Conservation (phyloP, 306 rosid species). For the Dalbergia oliveri region DNA sequence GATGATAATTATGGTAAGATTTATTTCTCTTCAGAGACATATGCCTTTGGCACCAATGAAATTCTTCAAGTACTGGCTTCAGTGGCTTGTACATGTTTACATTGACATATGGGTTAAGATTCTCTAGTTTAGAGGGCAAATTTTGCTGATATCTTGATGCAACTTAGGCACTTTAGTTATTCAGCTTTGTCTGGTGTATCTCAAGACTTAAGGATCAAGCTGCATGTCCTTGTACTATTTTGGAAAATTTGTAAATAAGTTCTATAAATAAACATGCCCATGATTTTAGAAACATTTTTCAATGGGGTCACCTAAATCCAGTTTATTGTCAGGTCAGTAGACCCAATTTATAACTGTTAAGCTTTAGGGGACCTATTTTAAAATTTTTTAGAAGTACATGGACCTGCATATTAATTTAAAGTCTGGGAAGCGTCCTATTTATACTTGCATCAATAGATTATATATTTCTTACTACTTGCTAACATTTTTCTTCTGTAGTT, state of each 20-base stretch:
- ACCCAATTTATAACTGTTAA: constrained; percentile 7
- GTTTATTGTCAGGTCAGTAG: constrained; percentile 13
- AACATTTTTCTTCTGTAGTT: constrained; percentile 25
- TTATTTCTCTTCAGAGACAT: constrained; percentile 3
- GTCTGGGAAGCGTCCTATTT: constrained; percentile 25
- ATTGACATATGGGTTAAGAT: not conserved
- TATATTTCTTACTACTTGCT: constrained; percentile 24
- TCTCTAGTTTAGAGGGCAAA: not conserved
- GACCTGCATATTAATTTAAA: constrained; percentile 18
- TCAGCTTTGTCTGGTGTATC: not conserved
- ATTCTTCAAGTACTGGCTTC: not conserved
- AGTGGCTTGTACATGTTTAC: constrained; percentile 18
- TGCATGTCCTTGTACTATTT: not conserved
- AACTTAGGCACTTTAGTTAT: constrained; percentile 12
- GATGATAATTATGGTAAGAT: not conserved
- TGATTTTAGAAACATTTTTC: constrained; percentile 11
- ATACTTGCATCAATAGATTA: not conserved
- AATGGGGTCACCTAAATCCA: constrained; percentile 11
- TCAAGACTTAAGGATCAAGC: constrained; percentile 18
- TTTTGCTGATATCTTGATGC: constrained; percentile 4
- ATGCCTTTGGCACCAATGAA: not conserved
- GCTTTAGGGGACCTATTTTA: not conserved
- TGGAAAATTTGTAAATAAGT: not conserved
- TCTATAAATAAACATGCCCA: not conserved
- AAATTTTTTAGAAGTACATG: not conserved